Conservation (phyloP, 441 rosid genomes). For the Geranium incanum region DNA sequence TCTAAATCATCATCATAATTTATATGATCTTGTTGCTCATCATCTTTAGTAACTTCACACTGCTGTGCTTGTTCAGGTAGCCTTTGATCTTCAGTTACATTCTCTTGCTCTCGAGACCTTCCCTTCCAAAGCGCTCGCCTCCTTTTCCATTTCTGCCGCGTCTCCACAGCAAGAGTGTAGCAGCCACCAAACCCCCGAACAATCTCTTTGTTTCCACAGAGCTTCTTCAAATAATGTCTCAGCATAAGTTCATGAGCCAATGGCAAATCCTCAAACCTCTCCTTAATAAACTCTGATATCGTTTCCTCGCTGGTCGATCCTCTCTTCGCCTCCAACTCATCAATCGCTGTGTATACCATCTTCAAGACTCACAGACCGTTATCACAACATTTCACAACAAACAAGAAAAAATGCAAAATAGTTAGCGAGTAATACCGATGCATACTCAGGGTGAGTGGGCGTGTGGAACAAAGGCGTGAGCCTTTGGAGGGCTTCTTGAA, state of each 20-base stretch:
- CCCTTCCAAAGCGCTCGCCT: conserved; percentile 2
- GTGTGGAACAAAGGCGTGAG: conserved; percentile 5
- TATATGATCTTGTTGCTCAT: not conserved
- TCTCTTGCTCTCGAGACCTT: not conserved
- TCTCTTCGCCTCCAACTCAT: not conserved
- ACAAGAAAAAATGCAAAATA: not conserved
- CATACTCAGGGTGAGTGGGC: conserved; percentile 3
- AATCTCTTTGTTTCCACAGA: conserved; percentile 2
- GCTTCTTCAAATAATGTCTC: conserved; percentile 2
- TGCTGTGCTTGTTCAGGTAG: not conserved
- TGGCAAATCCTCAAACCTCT: conserved; percentile 5
- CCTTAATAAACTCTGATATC: not conserved
- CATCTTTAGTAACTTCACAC: no score
- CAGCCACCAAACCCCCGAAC: not conserved
- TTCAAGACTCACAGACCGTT: not conserved
- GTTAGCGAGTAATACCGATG: not conserved
- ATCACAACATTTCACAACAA: not conserved
- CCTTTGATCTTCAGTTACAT: not conserved
- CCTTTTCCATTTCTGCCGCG: not conserved
- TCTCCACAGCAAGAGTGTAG: not conserved
- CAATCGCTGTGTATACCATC: not conserved
- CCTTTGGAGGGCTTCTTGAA: not conserved
- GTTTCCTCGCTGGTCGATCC: not conserved
- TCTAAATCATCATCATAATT: not conserved
- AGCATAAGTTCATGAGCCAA: conserved; percentile 1